Percentiles rank a stretch among this genome's conserved stretches.
Evolutionary conservation across 1,284 basidiomycete species (phyloP).

Genomic region (Mrakiaceae sp.): DNA sequence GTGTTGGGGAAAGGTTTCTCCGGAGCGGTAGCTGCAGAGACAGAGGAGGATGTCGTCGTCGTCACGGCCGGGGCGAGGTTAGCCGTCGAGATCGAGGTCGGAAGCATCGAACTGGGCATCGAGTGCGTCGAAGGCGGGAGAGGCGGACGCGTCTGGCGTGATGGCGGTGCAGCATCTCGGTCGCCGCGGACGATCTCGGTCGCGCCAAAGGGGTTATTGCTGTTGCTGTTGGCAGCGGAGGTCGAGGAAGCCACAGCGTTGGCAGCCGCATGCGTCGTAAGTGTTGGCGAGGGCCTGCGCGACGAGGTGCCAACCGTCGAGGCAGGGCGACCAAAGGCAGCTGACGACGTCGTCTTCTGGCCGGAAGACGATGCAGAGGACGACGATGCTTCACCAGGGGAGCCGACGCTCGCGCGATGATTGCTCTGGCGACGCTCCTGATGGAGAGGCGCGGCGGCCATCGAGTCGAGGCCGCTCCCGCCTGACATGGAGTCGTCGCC

Average conservation of each 20-base stretch:
- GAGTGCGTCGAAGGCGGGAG: slow-evolving; percentile 30
- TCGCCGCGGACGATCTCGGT: background rate
- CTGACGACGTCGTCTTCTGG: background rate
- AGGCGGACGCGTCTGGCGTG: slow-evolving; percentile 38
- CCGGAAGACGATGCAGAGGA: background rate
- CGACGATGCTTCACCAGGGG: background rate
- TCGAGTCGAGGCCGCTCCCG: slow-evolving; percentile 20
- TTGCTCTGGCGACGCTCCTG: background rate
- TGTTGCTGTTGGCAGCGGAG: background rate
- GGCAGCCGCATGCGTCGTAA: background rate
- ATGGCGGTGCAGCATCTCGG: slow-evolving; percentile 45
- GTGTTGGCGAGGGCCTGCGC: background rate
- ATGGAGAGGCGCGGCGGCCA: slow-evolving; percentile 30
- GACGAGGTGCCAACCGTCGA: background rate
- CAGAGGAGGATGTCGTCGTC: background rate
- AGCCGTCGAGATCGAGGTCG: background rate
- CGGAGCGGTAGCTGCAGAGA: background rate
- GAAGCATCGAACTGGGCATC: background rate
- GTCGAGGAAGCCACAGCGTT: background rate
- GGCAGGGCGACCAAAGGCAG: background rate
- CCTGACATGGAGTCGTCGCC: slow-evolving; percentile 23
- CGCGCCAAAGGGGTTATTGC: background rate
- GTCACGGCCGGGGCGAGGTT: no score
- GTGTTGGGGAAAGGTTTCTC: slow-evolving; percentile 5
- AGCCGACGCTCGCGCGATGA: slow-evolving; percentile 1